Evolutionary conservation across 2,329 filamentous ascomycete genomes (phyloP).

Genomic region (Fusarium sp.): DNA sequence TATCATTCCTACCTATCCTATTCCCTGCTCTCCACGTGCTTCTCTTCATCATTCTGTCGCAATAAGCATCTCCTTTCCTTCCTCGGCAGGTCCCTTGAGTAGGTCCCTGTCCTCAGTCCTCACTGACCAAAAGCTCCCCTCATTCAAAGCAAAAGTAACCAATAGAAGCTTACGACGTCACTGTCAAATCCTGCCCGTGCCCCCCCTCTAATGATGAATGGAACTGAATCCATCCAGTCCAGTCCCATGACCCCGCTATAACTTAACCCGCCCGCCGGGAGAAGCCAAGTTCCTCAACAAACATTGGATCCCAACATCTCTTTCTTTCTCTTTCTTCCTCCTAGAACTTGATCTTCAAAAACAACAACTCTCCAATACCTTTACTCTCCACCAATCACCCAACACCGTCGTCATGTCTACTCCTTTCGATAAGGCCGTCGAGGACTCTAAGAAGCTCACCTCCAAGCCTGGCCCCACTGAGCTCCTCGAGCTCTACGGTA

Average conservation of each 20-base stretch:
- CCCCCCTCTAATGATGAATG: constrained; percentile 29
- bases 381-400: background rate
- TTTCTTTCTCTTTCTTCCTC: constrained; percentile 10
- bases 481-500: constrained; percentile 73
- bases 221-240: constrained; percentile 14
- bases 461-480: constrained; percentile 73
- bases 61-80: constrained; percentile 12
- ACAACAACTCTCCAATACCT: background rate
- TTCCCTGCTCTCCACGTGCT: constrained; percentile 18
- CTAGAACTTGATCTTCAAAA: constrained; percentile 7
- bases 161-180: constrained; percentile 38
- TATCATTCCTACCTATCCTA: background rate
- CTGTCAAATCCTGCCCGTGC: constrained; percentile 22
- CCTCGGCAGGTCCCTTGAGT: constrained; percentile 20
- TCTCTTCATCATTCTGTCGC: constrained; percentile 5
- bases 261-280: constrained; percentile 36
- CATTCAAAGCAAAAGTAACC: constrained; percentile 2
- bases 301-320: constrained; percentile 36
- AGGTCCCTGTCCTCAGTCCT: background rate
- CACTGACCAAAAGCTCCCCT: constrained; percentile 7
- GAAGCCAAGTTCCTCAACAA: constrained; percentile 42
- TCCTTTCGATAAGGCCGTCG: constrained; percentile 67
- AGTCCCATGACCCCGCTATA: constrained; percentile 44
- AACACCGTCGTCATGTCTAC: constrained; percentile 55
- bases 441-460: constrained; percentile 75